Base-by-base conservation (phyloP, 2,329 filamentous ascomycete species). In the Amesomyces nigricolor region DNA sequence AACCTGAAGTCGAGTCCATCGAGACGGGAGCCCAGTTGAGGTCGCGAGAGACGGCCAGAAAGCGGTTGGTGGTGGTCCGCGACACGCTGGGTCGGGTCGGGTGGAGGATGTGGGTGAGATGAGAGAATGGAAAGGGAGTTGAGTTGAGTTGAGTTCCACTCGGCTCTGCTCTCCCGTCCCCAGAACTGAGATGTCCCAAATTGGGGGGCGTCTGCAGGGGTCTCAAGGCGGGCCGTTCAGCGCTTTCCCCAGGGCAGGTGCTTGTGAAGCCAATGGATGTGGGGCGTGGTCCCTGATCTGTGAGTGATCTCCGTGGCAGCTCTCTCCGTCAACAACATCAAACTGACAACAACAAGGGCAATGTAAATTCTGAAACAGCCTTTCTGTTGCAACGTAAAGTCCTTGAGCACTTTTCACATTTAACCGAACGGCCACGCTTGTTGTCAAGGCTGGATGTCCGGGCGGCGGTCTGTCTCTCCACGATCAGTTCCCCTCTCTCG, bases 51-150 rank as follows among this genome's bases (percentile, higher is more conserved):
- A 48, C 54, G 62, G 47, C 59, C 60, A 48, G 47, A 58, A 59
- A 46, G 48, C 22, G 22, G 60, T 57, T 57, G 57, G 54, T 60
- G 61, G 61, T 65, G 64, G 63, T 69, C 67, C 63, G 70, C 37
- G 43, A 71, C 70, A 73, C 74, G 73, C 71, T 79, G 77, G 71
- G 77, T 77, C 77, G 79, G 78, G 73, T 71, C 40, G 19, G 5
- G 40, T 43, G 9, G 22, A 46, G 30, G 22, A 9, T 35, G 32
- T 13, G 10, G 30, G 30, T 8, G 32, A 35, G 32, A 35, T 35
- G 32, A 35, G 32, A 35, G 32, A 35, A 13, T 10, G 32, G 32
- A 13, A 35, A 35, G 32, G 22, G 22, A 26, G 22, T 26, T 26
- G 22, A 26, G 22, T 26, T 26, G 22, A 26, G 22, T 26, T 26